phyloP scores from a whole-genome alignment of 2,329 filamentous ascomycete genomes.

The Didymosphaeria variabile region DNA sequence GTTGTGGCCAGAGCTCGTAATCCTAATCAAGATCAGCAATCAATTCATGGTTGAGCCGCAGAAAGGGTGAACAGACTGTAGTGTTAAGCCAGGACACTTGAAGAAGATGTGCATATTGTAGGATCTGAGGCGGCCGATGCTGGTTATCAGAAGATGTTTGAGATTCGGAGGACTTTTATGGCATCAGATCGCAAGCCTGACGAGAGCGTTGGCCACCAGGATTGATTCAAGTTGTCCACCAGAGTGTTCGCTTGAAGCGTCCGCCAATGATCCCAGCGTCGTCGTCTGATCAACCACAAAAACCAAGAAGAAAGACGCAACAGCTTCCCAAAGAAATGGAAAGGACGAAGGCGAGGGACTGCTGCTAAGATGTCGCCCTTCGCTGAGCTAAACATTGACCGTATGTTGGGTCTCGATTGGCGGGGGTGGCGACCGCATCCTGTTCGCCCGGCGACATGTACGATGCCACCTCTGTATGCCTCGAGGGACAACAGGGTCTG shows the following conservation, averaged over 20 bases:
- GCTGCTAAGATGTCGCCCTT: background rate
- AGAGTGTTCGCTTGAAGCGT: background rate
- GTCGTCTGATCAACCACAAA: background rate
- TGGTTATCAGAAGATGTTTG: background rate
- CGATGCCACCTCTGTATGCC: background rate
- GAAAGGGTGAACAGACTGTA: background rate
- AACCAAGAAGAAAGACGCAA: background rate
- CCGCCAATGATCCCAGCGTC: background rate
- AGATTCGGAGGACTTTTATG: conserved; percentile 8
- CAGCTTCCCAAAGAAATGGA: background rate
- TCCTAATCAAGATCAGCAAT: background rate
- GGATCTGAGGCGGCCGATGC: background rate
- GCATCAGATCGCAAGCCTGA: background rate
- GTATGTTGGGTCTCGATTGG: background rate
- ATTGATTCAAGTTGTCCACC: background rate
- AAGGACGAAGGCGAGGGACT: background rate
- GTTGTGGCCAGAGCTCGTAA: background rate
- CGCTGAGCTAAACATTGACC: background rate
- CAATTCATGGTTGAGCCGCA: background rate
- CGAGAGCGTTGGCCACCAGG: background rate
- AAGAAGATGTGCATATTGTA: background rate
- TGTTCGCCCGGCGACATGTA: background rate
- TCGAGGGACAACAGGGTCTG: background rate
- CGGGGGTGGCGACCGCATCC: background rate
- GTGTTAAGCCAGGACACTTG: background rate